Evolutionary conservation across 2,329 filamentous ascomycete genomes (phyloP), one percentile per base, ranked within the genome.

Genomic region (Magnaporthiopsis rhizophila): DNA sequence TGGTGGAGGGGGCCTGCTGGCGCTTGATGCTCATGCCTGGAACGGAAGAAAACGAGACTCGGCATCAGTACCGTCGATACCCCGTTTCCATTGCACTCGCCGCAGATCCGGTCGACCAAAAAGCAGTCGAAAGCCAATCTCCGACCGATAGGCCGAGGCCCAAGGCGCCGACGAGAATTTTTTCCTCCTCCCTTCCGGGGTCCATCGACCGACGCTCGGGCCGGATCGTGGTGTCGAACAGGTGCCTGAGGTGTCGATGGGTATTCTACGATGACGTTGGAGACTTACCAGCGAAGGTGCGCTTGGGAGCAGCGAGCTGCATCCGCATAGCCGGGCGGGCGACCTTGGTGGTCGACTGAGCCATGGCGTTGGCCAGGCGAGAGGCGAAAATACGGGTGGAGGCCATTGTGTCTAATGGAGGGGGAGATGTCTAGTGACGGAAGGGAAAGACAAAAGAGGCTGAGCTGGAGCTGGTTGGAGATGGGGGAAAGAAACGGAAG

Each of bases 321-420:
- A 83, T 81, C 74, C 88, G 88, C 76, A 88, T 79, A 78, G 87
- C 87, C 81, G 89, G 89, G 80, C 89, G 89, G 79, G 89, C 89
- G 80, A 87, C 88, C 87, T 89, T 90, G 81, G 83, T 90, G 81
- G 83, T 80, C 78, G 86, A 83, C 79, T 87, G 83, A 78, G 87
- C 86, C 86, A 89, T 89, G 81, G 89, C 85, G 77, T 86, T 84
- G 80, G 89, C 88, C 83, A 92, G 84, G 80, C 89, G 87, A 76
- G 88, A 88, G 78, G 89, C 86, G 81, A 91, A 84, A 79, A 91
- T 84, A 82, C 89, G 89, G 79, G 86, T 82, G 79, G 86, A 84
- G 79, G 89, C 87, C 89, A 92, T 92, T 91, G 85, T 86, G 85
- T 87, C 80, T 82, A 82, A 79, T 81, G 76, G 30, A 30, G 76